Evolutionary conservation across 805 yeast genomes (phyloP).

Genomic region (Deakozyma indianensis): DNA sequence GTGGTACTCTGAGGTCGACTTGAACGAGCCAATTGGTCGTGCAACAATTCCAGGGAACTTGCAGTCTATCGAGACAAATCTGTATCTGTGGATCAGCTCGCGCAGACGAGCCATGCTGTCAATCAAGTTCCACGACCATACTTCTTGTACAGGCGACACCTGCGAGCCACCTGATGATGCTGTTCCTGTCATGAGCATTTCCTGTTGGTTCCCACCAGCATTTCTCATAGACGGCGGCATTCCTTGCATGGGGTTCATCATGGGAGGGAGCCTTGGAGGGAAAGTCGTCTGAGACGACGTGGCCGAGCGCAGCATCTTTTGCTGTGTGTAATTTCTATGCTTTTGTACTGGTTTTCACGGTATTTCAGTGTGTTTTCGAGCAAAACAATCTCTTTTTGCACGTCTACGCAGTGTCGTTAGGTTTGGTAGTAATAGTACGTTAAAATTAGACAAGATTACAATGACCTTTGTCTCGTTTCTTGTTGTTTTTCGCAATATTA

Average conservation of each 20-base stretch:
- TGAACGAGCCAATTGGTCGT: conserved; percentile 87
- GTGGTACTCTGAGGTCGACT: conserved; percentile 82
- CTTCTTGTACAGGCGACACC: conserved; percentile 11
- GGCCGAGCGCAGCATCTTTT: not conserved
- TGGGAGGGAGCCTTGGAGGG: not conserved
- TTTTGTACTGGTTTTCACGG: no score
- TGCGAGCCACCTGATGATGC: not conserved
- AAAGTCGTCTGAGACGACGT: not conserved
- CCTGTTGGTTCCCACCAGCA: not conserved
- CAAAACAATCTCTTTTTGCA: no score
- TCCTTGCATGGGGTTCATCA: conserved; percentile 1
- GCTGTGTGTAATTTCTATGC: not conserved
- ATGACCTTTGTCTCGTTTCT: no score
- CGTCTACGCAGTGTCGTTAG: no score
- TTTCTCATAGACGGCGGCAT: no score
- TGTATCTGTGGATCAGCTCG: conserved; percentile 23
- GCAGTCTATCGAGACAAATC: conserved; percentile 46
- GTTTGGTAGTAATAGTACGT: no score
- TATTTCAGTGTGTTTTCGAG: no score
- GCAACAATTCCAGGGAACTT: conserved; percentile 96
- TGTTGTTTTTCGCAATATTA: no score
- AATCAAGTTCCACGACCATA: conserved; percentile 28
- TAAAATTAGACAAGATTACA: no score
- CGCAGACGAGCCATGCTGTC: conserved; percentile 26
- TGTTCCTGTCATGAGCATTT: not conserved